Base-by-base conservation (phyloP, 176 grass and related monocot species). In the Oryza longistaminata region DNA sequence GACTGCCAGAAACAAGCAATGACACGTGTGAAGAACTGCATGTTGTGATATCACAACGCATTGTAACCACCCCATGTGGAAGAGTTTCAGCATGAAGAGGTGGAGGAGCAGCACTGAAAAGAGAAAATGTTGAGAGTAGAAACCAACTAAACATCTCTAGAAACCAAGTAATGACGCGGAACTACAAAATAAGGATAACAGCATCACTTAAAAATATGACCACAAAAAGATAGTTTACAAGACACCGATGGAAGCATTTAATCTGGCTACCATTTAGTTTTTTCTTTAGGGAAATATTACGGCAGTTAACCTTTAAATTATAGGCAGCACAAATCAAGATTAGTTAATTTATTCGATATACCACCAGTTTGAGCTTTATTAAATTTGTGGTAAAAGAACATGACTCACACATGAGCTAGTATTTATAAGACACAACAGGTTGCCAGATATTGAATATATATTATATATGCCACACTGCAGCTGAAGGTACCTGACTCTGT, bases 31-130 rank as follows among this genome's bases (percentile, higher is more conserved):
- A 81, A 13, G 72, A 88, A 87, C 90, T 92, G 77, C 82, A 88
- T 43, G 93, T 95, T 88, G 72, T 72, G 53, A 95, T 70, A 88
- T 91, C 86, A 68, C 93, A 95, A 73, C 88, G 83, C 93, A 95
- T 95, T 65, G 88, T 92, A 82, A 92, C 88, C 80, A 92, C 81
- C 21, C 88, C 88, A 68, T 76, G 86, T 58, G 86, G 46, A 66
- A 92, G 73, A 64, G 83, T 79, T 49, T 84, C 88, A 81, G 76
- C 86, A 88, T 88, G 83, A 81, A 92, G 87, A 64, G 87, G 78
- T 45, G 88, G 93, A 43, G 46, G 46, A 61, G 49, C 1, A 42
- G 86, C 90, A 80, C 90, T 95, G 86, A 9, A 66, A 88, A 82
- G 64, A 70, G 70, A 86, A 86, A 74, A 73, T 46, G n/a, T 22